phyloP scores from a whole-genome alignment of 1,139 yeast species.

The Lodderomyces jiufengensis region DNA sequence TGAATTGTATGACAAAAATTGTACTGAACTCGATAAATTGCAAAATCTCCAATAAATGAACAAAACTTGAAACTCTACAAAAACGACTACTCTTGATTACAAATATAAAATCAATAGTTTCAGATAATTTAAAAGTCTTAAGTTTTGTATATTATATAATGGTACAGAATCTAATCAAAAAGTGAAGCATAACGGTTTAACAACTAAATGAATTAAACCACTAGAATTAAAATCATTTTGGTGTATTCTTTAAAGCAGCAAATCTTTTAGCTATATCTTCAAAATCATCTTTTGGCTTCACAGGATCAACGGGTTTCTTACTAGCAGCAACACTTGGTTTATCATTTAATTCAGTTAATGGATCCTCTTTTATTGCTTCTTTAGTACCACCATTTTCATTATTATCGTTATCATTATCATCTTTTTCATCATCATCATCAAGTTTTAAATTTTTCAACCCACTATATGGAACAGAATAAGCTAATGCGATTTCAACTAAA shows the following conservation, averaged over 20 bases:
- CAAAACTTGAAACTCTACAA: too few species aligned
- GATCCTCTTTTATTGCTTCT: conserved; percentile 7
- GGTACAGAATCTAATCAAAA: too few species aligned
- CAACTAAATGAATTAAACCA: too few species aligned
- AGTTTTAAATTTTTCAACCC: conserved; percentile 41
- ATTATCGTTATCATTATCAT: conserved; percentile 16
- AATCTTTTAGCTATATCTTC: conserved; percentile 44
- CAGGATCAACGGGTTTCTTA: conserved; percentile 9
- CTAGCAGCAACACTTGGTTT: conserved; percentile 12
- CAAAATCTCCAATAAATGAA: too few species aligned
- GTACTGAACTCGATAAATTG: too few species aligned
- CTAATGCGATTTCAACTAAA: conserved; percentile 74
- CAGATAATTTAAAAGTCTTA: too few species aligned
- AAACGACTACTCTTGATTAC: too few species aligned
- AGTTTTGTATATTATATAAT: too few species aligned
- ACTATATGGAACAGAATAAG: conserved; percentile 74
- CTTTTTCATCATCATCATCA: conserved; percentile 20
- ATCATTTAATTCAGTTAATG: conserved; percentile 16
- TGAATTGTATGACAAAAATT: too few species aligned
- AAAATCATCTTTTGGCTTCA: conserved; percentile 23
- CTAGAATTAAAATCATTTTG: conserved; percentile 2
- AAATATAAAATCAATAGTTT: too few species aligned
- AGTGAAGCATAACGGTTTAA: too few species aligned
- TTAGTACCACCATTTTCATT: conserved; percentile 16
- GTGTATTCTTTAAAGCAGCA: conserved; percentile 40